Evolutionary conservation across 306 rosid species (phyloP).

Genomic region (Crotalaria pallida): DNA sequence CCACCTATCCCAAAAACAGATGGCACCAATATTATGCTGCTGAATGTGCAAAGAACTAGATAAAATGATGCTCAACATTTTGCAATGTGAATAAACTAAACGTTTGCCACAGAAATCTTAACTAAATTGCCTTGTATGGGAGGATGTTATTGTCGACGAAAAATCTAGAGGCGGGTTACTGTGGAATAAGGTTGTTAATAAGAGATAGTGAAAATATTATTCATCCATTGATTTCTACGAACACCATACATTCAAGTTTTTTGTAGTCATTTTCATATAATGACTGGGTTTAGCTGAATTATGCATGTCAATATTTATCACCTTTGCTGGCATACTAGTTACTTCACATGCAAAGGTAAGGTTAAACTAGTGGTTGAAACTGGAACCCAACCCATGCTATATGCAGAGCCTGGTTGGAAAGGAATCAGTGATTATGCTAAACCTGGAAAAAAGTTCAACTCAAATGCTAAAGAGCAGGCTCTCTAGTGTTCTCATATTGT

Average conservation of each 20-base stretch:
- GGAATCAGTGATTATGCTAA: neutral
- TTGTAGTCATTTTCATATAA: neutral
- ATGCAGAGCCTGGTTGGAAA: neutral
- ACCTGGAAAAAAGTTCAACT: neutral
- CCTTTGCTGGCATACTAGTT: neutral
- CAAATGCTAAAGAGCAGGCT: neutral
- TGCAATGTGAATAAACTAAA: conserved; percentile 1
- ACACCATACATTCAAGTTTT: neutral
- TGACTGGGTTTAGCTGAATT: neutral
- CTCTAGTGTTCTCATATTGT: neutral
- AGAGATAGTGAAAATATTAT: neutral
- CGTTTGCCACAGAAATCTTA: conserved; percentile 11
- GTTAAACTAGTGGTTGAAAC: neutral
- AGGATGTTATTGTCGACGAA: neutral
- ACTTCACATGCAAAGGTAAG: neutral
- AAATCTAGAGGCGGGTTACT: neutral
- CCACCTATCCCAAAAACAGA: conserved; percentile 51
- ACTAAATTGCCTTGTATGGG: neutral
- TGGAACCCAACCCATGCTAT: neutral
- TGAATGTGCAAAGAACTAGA: conserved; percentile 13
- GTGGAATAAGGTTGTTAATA: neutral
- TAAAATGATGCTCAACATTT: conserved; percentile 4
- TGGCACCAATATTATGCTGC: conserved; percentile 8
- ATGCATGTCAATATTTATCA: neutral
- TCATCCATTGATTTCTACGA: neutral